Percentiles rank a stretch among this genome's conserved stretches.
Evolutionary conservation across 2,329 filamentous ascomycete species (phyloP).

Genomic region (Arthrobotrys sinensis): DNA sequence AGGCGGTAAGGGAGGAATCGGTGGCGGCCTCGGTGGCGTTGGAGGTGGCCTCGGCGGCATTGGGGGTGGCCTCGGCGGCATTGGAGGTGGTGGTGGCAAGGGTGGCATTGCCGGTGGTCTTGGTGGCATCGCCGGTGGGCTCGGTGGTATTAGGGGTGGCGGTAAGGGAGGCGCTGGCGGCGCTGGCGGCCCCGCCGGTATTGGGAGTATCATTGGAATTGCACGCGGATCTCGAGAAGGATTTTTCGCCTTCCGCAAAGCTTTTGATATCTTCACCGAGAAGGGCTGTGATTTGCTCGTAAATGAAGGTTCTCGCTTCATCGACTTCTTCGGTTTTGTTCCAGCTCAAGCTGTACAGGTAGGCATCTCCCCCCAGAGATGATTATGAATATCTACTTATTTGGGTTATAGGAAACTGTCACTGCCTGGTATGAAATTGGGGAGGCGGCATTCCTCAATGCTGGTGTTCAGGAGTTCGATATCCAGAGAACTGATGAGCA

Average conservation of each 20-base stretch:
- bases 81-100: background rate
- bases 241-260: constrained; percentile 52
- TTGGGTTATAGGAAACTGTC: constrained; percentile 40
- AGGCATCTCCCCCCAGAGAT: background rate
- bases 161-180: background rate
- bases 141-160: constrained; percentile 14
- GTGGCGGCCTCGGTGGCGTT: background rate
- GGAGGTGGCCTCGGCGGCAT: background rate
- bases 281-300: constrained; percentile 50
- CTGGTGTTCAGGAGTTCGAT: constrained; percentile 18
- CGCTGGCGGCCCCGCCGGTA: background rate
- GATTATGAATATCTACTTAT: constrained; percentile 1
- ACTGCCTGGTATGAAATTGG: constrained; percentile 29
- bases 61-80: constrained; percentile 6
- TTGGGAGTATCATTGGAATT: background rate
- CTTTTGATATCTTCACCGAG: constrained; percentile 47
- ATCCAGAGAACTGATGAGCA: background rate
- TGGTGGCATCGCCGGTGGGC: background rate
- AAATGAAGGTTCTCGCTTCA: constrained; percentile 42
- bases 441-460: background rate
- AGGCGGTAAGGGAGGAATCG: background rate
- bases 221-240: constrained; percentile 14
- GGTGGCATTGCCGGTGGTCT: background rate
- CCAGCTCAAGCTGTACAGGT: constrained; percentile 41
- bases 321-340: constrained; percentile 51